Percentiles rank a stretch among this genome's conserved stretches.
Conservation (phyloP, 176 grass and related monocot genomes). For the Secale cereale region DNA sequence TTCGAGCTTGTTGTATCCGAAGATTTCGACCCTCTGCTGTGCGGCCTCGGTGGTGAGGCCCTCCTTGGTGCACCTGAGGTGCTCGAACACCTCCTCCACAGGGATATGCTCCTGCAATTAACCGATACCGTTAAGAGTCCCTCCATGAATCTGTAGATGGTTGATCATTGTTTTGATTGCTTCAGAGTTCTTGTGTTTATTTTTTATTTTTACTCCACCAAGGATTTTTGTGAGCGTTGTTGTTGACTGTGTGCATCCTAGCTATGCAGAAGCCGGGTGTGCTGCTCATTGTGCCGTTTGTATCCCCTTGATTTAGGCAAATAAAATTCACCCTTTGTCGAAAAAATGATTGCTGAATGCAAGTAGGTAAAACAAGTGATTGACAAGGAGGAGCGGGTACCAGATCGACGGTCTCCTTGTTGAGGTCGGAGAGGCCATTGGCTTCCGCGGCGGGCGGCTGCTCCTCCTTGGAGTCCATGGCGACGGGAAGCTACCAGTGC, state of each 20-base stretch:
- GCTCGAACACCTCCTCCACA: conserved; percentile 54
- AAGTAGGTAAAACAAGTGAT: too few relatives aligned
- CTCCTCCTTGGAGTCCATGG: not conserved
- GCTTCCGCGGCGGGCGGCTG: not conserved
- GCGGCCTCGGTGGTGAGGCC: conserved; percentile 46
- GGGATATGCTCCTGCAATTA: conserved; percentile 51
- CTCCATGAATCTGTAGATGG: too few relatives aligned
- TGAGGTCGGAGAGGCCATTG: conserved; percentile 23
- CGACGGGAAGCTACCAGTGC: not conserved
- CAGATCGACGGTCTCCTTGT: conserved; percentile 60
- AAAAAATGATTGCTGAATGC: not conserved
- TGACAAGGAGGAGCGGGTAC: not conserved
- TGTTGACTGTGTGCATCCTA: too few relatives aligned
- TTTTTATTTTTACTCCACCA: too few relatives aligned
- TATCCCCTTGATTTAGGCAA: too few relatives aligned
- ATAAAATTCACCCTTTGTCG: too few relatives aligned
- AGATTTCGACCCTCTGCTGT: conserved; percentile 35
- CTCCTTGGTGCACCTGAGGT: conserved; percentile 51
- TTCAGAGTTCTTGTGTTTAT: too few relatives aligned
- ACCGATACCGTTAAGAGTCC: too few relatives aligned
- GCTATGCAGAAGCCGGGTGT: too few relatives aligned
- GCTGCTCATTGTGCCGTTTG: too few relatives aligned
- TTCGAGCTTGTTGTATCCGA: conserved; percentile 68
- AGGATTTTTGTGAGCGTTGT: too few relatives aligned
- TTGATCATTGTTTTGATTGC: not conserved